These are phyloP conservation scores for Medicago ruthenica DNA, from an alignment of 306 rosid genomes.

Conservation along the genomic window DNA sequence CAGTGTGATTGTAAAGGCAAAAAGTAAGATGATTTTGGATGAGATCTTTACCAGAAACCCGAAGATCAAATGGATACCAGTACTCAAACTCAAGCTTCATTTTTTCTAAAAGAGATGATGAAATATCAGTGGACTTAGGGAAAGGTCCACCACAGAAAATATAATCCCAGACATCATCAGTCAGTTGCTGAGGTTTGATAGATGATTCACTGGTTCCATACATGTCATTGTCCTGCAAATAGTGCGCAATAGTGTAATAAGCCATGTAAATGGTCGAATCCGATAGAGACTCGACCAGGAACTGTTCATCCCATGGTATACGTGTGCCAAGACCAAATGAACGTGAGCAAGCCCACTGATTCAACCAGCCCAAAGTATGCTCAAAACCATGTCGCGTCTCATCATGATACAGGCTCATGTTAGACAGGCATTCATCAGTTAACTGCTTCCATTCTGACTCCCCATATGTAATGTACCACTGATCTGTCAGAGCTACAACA, in stretches of 20 bases:
- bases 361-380: slow-evolving; percentile 88
- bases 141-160: slow-evolving; percentile 71
- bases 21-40: slow-evolving; percentile 92
- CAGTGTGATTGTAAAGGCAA: slow-evolving; percentile 83
- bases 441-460: slow-evolving; percentile 80
- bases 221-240: slow-evolving; percentile 74
- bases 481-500: slow-evolving; percentile 94
- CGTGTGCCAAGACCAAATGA: slow-evolving; percentile 97
- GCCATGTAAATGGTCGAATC: slow-evolving; percentile 98
- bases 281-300: slow-evolving; percentile 82
- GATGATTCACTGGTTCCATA: slow-evolving; percentile 63
- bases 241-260: slow-evolving; percentile 84
- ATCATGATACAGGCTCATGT: slow-evolving; percentile 73
- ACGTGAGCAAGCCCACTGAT: slow-evolving; percentile 97
- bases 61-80: slow-evolving; percentile 95
- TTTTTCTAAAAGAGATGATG: slow-evolving; percentile 57
- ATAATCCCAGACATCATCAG: slow-evolving; percentile 88
- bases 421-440: slow-evolving; percentile 78
- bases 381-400: slow-evolving; percentile 90
- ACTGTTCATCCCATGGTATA: slow-evolving; percentile 94
- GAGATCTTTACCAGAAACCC: slow-evolving; percentile 96
- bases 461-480: slow-evolving; percentile 92
- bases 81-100: slow-evolving; percentile 96
- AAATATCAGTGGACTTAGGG: slow-evolving; percentile 72
- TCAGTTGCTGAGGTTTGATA: slow-evolving; percentile 75